Evolutionary conservation across 768 basidiomycete species (phyloP), one percentile per base, ranked within the genome.

Genomic region (Asterophora lycoperdoides): DNA sequence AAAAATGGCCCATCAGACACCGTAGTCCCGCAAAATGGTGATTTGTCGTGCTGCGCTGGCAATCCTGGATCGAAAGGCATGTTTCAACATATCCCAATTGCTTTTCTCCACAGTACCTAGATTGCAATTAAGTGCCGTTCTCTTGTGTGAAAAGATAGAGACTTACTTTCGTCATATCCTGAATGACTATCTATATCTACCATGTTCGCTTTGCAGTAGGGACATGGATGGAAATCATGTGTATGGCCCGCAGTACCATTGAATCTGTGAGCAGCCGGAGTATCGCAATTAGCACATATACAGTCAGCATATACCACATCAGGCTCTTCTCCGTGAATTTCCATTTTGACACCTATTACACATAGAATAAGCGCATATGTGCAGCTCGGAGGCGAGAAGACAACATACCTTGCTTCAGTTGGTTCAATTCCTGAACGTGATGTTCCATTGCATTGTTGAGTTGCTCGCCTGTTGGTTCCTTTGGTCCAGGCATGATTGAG

Each of bases 271-370:
- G 63, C 59, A 6, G 53, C 61, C 8, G 62, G 63, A 2, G 56
- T 64, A 45, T 67, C 61, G 41, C 60, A 67, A 41, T 57, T 61
- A 9, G 47, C 47, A 33, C 61, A 63, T 13, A 59, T 49, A 34
- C 46, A 56, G 44, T 62, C 63, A 26, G 56, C 62, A 47, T 61
- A 61, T 9, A 66, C 52, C 1, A 37, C 47, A 9, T 52, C 49
- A 2, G 46, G 33, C 8, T 45, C 42, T 9, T 58, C 48, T 17
- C 56, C 53, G 34, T 53, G 45, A 5, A 66, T 58, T 5, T 62
- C 55, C 61, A 66, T 66, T 19, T 48, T 26, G 23, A 64, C 20
- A 30, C 64, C 65, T 63, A 5, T 28, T 29, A 5, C 5, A 15
- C 13, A 38, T 41, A 26, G 18, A n/a, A 23, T 14, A 29, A 44